Percentiles rank a stretch among this genome's conserved stretches.
These are phyloP conservation scores for Capsella bursapastoris DNA, from an alignment of 345 rosid genomes.

Conservation along the genomic window DNA sequence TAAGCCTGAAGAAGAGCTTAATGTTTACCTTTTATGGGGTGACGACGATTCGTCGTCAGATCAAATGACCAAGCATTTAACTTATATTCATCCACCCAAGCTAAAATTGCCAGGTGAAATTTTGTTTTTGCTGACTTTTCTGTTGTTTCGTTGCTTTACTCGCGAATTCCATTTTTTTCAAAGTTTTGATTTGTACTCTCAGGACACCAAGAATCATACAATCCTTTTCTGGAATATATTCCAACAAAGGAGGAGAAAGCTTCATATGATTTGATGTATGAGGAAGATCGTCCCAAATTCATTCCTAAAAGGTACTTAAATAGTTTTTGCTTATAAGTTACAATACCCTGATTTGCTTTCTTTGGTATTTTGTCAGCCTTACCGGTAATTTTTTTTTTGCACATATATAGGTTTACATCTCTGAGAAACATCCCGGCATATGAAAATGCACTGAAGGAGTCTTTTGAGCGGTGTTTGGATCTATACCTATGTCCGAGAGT, in stretches of 20 bases:
- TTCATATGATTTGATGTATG: conserved; percentile 82
- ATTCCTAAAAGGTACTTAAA: conserved; percentile 70
- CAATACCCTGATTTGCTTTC: conserved; percentile 4
- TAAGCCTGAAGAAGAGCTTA: conserved; percentile 76
- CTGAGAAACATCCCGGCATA: conserved; percentile 83
- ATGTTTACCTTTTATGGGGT: conserved; percentile 72
- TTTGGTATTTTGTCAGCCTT: conserved; percentile 18
- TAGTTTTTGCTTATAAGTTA: no score
- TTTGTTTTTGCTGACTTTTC: not conserved
- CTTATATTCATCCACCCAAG: conserved; percentile 86
- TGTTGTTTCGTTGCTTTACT: no score
- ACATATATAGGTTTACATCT: conserved; percentile 63
- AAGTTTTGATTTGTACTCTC: not conserved
- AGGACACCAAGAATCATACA: conserved; percentile 95
- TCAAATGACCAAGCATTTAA: conserved; percentile 59
- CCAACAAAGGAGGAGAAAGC: conserved; percentile 93
- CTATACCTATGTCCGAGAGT: conserved; percentile 91
- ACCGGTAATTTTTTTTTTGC: conserved; percentile 28
- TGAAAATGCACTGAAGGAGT: conserved; percentile 82
- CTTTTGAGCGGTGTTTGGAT: conserved; percentile 94
- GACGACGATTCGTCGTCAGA: conserved; percentile 61
- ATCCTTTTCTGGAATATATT: conserved; percentile 84
- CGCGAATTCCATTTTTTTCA: no score
- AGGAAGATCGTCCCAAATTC: conserved; percentile 92
- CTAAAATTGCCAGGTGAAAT: conserved; percentile 73